Evolutionary conservation across 23 red algal genomes (phyloP).

Genomic region (Gracilariopsis chorda): DNA sequence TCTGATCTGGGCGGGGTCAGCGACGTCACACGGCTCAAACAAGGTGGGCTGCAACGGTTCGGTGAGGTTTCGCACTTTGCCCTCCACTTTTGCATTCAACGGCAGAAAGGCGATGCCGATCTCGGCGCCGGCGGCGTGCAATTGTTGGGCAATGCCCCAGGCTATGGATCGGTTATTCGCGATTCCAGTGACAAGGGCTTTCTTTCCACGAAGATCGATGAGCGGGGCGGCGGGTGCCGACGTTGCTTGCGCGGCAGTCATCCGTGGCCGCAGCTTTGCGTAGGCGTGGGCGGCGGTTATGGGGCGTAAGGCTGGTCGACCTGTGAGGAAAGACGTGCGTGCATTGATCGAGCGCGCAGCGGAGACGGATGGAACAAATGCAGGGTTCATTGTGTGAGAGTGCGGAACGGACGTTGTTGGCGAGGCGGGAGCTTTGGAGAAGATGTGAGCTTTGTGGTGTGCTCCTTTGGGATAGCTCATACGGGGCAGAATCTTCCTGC

Average conservation of each 20-base stretch:
- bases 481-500: too few species aligned
- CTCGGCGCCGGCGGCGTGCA: constrained; percentile 85
- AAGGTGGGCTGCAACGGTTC: constrained; percentile 69
- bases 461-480: too few species aligned
- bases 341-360: not conserved
- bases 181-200: constrained; percentile 96
- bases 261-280: not conserved
- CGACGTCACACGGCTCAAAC: constrained; percentile 82
- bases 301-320: not conserved
- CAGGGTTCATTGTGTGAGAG: not conserved
- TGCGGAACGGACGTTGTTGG: not conserved
- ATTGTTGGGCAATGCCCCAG: constrained; percentile 88
- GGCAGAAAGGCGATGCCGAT: constrained; percentile 92
- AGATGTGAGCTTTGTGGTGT: too few species aligned
- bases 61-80: constrained; percentile 65
- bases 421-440: not conserved
- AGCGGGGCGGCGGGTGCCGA: constrained; percentile 52
- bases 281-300: not conserved
- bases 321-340: not conserved
- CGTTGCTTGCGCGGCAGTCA: constrained; percentile 52
- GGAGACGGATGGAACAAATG: constrained; percentile 22
- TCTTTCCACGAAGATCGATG: constrained; percentile 94
- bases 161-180: constrained; percentile 98
- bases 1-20: constrained; percentile 64
- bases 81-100: constrained; percentile 77